Evolutionary conservation across 2,329 filamentous ascomycete species (phyloP), one percentile per base, ranked within the genome.

Genomic region (Cucurbitaria berberidis): DNA sequence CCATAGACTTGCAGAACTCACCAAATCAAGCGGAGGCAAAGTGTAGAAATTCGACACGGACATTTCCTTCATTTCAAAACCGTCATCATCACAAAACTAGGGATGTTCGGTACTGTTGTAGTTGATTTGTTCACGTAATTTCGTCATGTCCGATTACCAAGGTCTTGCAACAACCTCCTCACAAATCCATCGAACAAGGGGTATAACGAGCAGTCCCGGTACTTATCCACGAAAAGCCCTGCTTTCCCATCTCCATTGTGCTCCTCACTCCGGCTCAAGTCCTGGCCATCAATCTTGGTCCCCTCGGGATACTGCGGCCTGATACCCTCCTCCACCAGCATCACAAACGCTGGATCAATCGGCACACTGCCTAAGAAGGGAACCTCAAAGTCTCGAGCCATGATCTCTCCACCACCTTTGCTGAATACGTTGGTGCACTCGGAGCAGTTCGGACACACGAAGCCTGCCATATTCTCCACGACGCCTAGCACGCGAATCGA

Each of bases 401-500:
- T 96, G 21, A 89, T 84, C 73, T 90, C 81, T 7, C 95, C 95
- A 3, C 95, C 95, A 3, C 95, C 95, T 49, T 90, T 93, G 45
- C 89, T 91, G 74, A 99, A 99, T 45, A 98, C 85, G 76, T 98
- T 91, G 46, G 91, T 96, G 76, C 93, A 96, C 73, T 97, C 92
- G 45, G 82, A 82, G 68, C 85, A 87, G 55, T 85, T 86, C 13
- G 85, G 85, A 69, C 90, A 95, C n/a, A 95, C 89, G 66, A 90
- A 96, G 2, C 91, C 91, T 62, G 88, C 89, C 95, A 99, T 98
- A 73, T 99, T 99, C 78, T 99, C 95, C 40, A 99, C 84, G 1
- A 99, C 93, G 0, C 95, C 95, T 10, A 98, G 80, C 30, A 96
- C 86, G 2, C 83, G 81, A 43, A 96, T 87, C 26, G 85, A 84